Conservation (phyloP, 2,329 filamentous ascomycete genomes). For the Daldinia sp. region DNA sequence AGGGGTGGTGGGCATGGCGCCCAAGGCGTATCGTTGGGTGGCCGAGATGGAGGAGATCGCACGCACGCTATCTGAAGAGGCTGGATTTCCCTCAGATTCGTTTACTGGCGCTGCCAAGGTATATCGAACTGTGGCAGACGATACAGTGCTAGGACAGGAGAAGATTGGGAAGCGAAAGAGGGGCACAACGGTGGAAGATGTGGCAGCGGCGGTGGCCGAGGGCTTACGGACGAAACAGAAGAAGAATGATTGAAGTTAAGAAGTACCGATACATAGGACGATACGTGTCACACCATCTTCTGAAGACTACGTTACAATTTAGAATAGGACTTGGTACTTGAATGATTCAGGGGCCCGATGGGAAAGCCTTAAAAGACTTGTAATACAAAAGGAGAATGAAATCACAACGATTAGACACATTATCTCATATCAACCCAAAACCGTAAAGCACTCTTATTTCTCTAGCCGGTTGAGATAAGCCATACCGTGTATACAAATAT, state of each 20-base stretch:
- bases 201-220: conserved; percentile 54
- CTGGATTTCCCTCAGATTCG: conserved; percentile 64
- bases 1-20: conserved; percentile 67
- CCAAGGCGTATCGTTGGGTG: conserved; percentile 82
- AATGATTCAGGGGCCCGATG: not conserved
- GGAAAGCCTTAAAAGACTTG: not conserved
- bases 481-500: conserved; percentile 1
- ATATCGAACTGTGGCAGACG: conserved; percentile 68
- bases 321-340: not conserved
- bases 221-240: conserved; percentile 46
- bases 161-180: conserved; percentile 64
- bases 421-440: not conserved
- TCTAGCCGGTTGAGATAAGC: conserved; percentile 3
- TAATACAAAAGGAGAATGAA: not conserved
- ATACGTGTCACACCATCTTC: not conserved
- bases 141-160: conserved; percentile 67
- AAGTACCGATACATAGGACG: not conserved
- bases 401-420: not conserved
- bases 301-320: not conserved
- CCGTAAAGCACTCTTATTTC: conserved; percentile 12
- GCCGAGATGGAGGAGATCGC: conserved; percentile 81
- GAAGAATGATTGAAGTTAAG: conserved; percentile 45
- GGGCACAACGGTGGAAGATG: conserved; percentile 65
- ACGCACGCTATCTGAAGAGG: conserved; percentile 69
- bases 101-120: conserved; percentile 69